Conservation (phyloP, 441 rosid species). For the Mallotus repandus region DNA sequence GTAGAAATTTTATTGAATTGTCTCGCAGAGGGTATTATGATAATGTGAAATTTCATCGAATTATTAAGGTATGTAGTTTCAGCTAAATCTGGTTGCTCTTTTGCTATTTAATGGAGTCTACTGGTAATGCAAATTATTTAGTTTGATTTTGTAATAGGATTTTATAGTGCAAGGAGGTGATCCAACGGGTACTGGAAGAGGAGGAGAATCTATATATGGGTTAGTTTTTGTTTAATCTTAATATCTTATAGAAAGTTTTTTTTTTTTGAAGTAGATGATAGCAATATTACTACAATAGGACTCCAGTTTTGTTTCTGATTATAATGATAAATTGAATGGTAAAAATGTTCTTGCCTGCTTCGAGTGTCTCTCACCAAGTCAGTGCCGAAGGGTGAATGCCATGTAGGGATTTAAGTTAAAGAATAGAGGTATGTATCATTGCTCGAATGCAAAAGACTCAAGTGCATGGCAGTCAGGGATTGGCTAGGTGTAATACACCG, state of each 20-base stretch:
- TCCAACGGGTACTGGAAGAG: conserved; percentile 98
- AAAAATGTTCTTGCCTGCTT: too few relatives aligned
- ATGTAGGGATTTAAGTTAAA: too few relatives aligned
- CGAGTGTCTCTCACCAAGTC: too few relatives aligned
- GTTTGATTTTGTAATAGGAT: conserved; percentile 50
- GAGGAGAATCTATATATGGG: conserved; percentile 95
- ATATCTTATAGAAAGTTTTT: neutral
- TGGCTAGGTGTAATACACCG: too few relatives aligned
- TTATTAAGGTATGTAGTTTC: conserved; percentile 60
- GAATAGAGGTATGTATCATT: too few relatives aligned
- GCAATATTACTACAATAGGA: neutral
- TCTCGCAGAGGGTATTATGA: conserved; percentile 88
- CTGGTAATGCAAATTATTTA: conserved; percentile 4
- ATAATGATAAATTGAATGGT: too few relatives aligned
- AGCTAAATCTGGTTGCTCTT: neutral
- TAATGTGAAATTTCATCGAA: conserved; percentile 81
- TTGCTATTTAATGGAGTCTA: too few relatives aligned
- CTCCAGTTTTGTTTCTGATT: neutral
- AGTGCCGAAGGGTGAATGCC: too few relatives aligned
- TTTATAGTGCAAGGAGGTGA: conserved; percentile 99
- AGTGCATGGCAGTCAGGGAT: too few relatives aligned
- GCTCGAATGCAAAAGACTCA: too few relatives aligned
- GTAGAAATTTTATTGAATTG: conserved; percentile 89
- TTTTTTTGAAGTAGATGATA: neutral
- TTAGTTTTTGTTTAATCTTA: conserved; percentile 25